These are phyloP conservation scores for Nicotiana noctiflora DNA, from an alignment of 257 asterid genomes.

Conservation along the genomic window DNA sequence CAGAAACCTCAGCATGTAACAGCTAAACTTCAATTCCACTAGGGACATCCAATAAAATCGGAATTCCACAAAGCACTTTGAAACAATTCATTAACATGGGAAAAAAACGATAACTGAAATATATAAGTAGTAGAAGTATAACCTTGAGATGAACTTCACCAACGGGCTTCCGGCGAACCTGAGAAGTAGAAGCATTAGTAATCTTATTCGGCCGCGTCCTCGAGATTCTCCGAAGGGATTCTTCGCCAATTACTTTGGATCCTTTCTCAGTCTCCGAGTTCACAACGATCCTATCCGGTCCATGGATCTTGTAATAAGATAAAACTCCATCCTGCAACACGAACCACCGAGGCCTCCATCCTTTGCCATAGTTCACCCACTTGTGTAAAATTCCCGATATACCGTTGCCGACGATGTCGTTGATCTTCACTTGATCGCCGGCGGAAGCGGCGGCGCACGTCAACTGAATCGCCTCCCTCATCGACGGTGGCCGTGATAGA, in stretches of 20 bases:
- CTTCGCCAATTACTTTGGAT: conserved; percentile 81
- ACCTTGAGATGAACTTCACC: conserved; percentile 98
- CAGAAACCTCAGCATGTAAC: neutral
- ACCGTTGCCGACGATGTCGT: conserved; percentile 79
- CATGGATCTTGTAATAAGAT: conserved; percentile 92
- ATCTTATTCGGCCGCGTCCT: conserved; percentile 31
- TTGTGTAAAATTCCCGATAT: conserved; percentile 69
- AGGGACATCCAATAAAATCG: too few species aligned
- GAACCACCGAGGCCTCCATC: conserved; percentile 97
- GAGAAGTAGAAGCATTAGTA: conserved; percentile 19
- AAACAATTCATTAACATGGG: neutral
- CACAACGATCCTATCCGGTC: conserved; percentile 69
- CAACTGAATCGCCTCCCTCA: conserved; percentile 14
- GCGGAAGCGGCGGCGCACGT: conserved; percentile 18
- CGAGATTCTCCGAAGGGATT: conserved; percentile 47
- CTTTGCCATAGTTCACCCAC: conserved; percentile 98
- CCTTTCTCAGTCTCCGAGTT: conserved; percentile 66
- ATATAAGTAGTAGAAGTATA: neutral
- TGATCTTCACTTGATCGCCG: conserved; percentile 50
- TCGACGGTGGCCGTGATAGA: conserved; percentile 13
- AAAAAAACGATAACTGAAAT: neutral
- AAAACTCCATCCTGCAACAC: conserved; percentile 91
- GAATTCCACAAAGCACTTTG: neutral
- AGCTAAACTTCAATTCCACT: neutral
- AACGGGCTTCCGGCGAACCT: conserved; percentile 47